Percentiles rank a stretch among this genome's conserved stretches.
These are phyloP conservation scores for Platanthera guangdongensis DNA, from an alignment of 106 monocot species.

Conservation along the genomic window DNA sequence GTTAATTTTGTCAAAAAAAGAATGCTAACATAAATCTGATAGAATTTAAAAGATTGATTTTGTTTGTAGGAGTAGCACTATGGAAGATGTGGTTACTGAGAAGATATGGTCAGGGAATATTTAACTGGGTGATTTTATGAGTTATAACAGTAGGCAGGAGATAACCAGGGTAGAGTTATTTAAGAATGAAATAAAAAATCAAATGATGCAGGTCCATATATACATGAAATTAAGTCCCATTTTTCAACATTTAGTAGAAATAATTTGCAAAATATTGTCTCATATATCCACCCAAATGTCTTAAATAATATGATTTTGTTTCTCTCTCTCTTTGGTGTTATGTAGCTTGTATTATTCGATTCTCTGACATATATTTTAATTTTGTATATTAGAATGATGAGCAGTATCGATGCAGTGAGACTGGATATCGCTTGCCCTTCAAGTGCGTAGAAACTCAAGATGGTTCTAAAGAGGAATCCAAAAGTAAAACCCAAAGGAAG, in stretches of 20 bases:
- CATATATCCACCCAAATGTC: not conserved
- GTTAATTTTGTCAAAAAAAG: too few species aligned
- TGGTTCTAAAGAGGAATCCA: slow-evolving; percentile 25
- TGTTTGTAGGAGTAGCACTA: too few species aligned
- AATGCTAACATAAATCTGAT: too few species aligned
- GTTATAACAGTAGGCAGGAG: too few species aligned
- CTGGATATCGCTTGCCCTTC: slow-evolving; percentile 81
- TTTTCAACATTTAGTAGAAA: not conserved
- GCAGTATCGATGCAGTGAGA: slow-evolving; percentile 86
- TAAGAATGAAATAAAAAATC: not conserved
- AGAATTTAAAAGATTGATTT: too few species aligned
- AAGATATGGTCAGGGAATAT: too few species aligned
- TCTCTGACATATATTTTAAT: slow-evolving; percentile 12
- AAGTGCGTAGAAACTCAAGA: slow-evolving; percentile 60
- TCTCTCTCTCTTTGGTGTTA: too few species aligned
- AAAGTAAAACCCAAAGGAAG: slow-evolving; percentile 26
- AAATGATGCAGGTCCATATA: not conserved
- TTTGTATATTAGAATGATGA: slow-evolving; percentile 61
- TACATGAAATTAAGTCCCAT: not conserved
- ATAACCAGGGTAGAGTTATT: not conserved
- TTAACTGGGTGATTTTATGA: too few species aligned
- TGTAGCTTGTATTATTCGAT: not conserved
- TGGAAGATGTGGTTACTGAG: too few species aligned
- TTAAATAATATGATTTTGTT: not conserved
- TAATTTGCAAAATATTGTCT: not conserved